Base-by-base conservation (phyloP, 805 yeast genomes). In the Myxozyma melibiosi region DNA sequence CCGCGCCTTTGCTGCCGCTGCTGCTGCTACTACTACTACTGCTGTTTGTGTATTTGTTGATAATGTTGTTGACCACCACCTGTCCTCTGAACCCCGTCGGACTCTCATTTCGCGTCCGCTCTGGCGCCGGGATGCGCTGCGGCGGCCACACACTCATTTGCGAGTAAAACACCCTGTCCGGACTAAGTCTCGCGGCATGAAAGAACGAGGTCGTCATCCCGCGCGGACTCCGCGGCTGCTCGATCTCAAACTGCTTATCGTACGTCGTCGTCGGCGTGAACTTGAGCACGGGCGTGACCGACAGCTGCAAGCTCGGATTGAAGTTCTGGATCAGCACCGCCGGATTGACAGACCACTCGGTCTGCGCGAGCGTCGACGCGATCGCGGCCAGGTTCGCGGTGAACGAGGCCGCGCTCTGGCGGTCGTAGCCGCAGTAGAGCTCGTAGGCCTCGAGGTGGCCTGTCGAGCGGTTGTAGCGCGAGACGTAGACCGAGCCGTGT, bases 71-170 rank as follows among this genome's bases (percentile, higher is more conserved):
- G n/a, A n/a, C n/a, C 20, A 40, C n/a, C 22, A 31, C 39, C 11
- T 65, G 67, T 22, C 61, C 68, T 24, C 60, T 18, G 46, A 61
- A 64, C 25, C 60, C 66, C 11, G 64, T 59, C 37, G 60, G 47
- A 33, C 64, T 57, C 4, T 51, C 58, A 27, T 62, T 65, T 25
- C 66, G 39, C 3, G 67, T 53, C 9, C 70, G 57, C 27, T 67
- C 66, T 14, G 13, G 16, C 33, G 64, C 58, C 9, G 69, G 69
- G 31, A 65, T 43, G 18, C 28, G 47, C 1, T 38, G 37, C 8
- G 68, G 65, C n/a, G 67, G 67, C 67, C 67, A 65, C 14, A 58
- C 39, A 46, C 50, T 63, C 69, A 66, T 66, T 37, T 62, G 61
- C 14, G 63, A 66, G 42, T 59, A 59, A 16, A 60, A 41, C 11